These are phyloP conservation scores for Castanea crenata DNA, from an alignment of 306 rosid genomes.

Conservation along the genomic window DNA sequence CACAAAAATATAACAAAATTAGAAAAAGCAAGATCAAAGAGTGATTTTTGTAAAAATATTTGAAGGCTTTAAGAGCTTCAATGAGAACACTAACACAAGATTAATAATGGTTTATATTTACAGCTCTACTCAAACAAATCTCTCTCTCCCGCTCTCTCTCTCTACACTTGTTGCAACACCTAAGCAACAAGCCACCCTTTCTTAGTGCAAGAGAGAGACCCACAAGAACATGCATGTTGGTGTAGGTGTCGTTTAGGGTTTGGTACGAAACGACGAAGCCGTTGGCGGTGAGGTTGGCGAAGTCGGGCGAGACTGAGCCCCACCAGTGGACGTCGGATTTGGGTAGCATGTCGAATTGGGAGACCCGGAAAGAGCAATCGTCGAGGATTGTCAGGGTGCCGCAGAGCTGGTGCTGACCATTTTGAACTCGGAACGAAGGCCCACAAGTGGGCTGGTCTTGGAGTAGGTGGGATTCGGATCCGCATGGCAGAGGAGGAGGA, in stretches of 20 bases:
- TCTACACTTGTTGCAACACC: too few relatives aligned
- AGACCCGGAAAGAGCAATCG: conserved; percentile 83
- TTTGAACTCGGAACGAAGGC: conserved; percentile 46
- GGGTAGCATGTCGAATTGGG: conserved; percentile 75
- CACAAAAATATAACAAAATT: too few relatives aligned
- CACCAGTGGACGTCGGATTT: conserved; percentile 79
- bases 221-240: conserved; percentile 8
- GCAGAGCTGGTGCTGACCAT: conserved; percentile 84
- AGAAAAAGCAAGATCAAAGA: too few relatives aligned
- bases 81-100: too few relatives aligned
- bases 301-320: conserved; percentile 49
- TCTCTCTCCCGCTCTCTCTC: too few relatives aligned
- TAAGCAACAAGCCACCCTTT: too few relatives aligned
- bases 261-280: conserved; percentile 64
- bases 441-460: conserved; percentile 39
- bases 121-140: too few relatives aligned
- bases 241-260: conserved; percentile 51
- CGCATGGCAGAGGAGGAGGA: conserved; percentile 38
- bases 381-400: conserved; percentile 58
- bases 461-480: conserved; percentile 50
- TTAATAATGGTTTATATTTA: too few relatives aligned
- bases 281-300: conserved; percentile 44
- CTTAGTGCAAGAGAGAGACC: too few relatives aligned
- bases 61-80: too few relatives aligned
- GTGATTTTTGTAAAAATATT: too few relatives aligned